phyloP scores from a whole-genome alignment of 2,329 filamentous ascomycete species.

The Cryphonectria carpinicola region DNA sequence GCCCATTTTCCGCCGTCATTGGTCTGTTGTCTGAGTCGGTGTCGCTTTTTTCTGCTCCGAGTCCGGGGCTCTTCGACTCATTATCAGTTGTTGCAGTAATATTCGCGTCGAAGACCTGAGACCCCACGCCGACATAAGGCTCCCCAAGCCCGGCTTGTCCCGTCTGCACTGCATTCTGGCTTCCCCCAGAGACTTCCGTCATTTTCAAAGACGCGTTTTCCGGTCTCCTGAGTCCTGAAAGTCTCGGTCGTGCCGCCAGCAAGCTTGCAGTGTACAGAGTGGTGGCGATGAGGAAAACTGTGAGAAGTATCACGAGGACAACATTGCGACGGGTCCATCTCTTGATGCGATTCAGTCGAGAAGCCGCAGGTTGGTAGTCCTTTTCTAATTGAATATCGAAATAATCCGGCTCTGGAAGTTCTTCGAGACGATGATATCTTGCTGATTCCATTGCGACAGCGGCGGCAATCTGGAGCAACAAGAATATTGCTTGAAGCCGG shows the following conservation, averaged over 20 bases:
- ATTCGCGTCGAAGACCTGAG: not conserved
- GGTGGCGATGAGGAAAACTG: conserved; percentile 21
- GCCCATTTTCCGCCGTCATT: not conserved
- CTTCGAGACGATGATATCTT: conserved; percentile 16
- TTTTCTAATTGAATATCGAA: conserved; percentile 24
- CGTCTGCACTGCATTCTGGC: not conserved
- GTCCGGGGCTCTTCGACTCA: not conserved
- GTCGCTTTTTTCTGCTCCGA: not conserved
- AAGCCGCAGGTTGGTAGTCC: conserved; percentile 5
- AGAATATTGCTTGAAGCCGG: not conserved
- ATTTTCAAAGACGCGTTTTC: conserved; percentile 16
- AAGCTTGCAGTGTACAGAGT: conserved; percentile 17
- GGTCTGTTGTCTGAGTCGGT: not conserved
- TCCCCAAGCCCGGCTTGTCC: conserved; percentile 4
- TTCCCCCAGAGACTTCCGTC: conserved; percentile 10
- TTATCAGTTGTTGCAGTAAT: not conserved
- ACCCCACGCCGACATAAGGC: not conserved
- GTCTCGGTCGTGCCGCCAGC: conserved; percentile 6
- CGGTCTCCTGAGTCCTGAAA: conserved; percentile 1
- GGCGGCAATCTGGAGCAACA: not conserved
- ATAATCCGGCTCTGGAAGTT: conserved; percentile 24
- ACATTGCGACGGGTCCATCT: conserved; percentile 18
- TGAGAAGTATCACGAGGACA: conserved; percentile 14
- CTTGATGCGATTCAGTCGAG: not conserved
- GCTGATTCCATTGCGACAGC: conserved; percentile 19